phyloP scores from a whole-genome alignment of 1,284 basidiomycete genomes.

The Testicularia cyperi region DNA sequence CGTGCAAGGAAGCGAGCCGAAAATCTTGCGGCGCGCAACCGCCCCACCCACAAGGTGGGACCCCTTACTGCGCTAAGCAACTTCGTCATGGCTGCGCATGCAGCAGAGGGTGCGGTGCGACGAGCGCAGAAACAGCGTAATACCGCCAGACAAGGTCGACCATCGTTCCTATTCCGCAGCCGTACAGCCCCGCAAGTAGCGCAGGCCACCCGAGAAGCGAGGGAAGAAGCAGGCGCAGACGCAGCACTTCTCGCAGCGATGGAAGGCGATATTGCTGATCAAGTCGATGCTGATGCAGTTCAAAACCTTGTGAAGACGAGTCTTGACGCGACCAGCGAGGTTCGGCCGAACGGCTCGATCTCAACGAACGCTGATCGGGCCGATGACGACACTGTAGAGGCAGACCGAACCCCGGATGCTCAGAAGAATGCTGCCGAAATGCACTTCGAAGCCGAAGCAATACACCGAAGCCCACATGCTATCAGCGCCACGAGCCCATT shows the following conservation, averaged over 20 bases:
- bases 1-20: conserved; percentile 43
- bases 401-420: conserved; percentile 1
- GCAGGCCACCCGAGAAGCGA: too few species aligned
- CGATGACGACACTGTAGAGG: not conserved
- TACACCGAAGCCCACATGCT: conserved; percentile 15
- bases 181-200: conserved; percentile 16
- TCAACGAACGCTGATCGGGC: not conserved
- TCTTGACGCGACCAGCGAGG: too few species aligned
- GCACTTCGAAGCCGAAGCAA: conserved; percentile 2
- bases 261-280: too few species aligned
- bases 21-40: conserved; percentile 44
- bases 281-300: too few species aligned
- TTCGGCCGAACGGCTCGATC: too few species aligned
- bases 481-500: conserved; percentile 11
- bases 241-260: too few species aligned
- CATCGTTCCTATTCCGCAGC: too few species aligned
- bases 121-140: too few species aligned
- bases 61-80: conserved; percentile 51
- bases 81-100: conserved; percentile 57
- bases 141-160: too few species aligned
- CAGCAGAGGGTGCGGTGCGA: conserved; percentile 39
- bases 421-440: too few species aligned
- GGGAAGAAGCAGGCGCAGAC: too few species aligned
- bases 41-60: conserved; percentile 54
- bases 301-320: too few species aligned